Base-by-base conservation (phyloP, 176 grass and related monocot species). In the Aegilops bicornis region DNA sequence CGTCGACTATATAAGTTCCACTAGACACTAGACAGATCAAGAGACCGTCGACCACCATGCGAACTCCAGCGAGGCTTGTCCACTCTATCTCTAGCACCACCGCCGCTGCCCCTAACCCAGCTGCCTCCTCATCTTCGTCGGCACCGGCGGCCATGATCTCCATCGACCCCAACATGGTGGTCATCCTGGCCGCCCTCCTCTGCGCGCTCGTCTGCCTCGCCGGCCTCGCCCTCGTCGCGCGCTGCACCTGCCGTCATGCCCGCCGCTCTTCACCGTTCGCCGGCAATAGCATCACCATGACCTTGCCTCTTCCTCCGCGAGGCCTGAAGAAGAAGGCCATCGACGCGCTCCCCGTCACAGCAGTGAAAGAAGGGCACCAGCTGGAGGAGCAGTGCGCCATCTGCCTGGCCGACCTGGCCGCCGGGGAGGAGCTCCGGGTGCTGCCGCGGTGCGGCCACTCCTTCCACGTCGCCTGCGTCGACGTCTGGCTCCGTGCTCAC, bases 251-350 rank as follows among this genome's bases (percentile, higher is more conserved):
- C 73, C 77, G 47, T 8, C 39, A 36, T 10, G 22, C 43, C 48
- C 78, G 77, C 27, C 61, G 52, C 23, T 39, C 40, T 27, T 2
- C 43, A 3, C 16, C 59, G 9, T 20, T 43, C 20, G 25, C 40
- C 60, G 1, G 43, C 64, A 17, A 13, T 8, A 2, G 29, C 64
- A 17, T 1, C 30, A 70, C 10, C 78, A 70, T 13, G 22, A 36
- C 13, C 77, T 22, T 33, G 73, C 24, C 65, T 19, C 24, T 82
- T 17, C 76, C 66, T 0, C 85, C 86, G 10, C 82, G 80, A 25
- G 93, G 93, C 6, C 77, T 95, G 35, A 89, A 87, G 42, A 95
- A 92, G 79, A 90, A 90, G 56, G 88, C 86, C 50, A 87, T 95
- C 76, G 85, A 92, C 25, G 87, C 83, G 23, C 90, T 95, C 33